Percentiles rank a stretch among this genome's conserved stretches.
These are phyloP conservation scores for Chytriomyces hyalinus DNA, from an alignment of 192 early-diverging fungal genomes.

Conservation along the genomic window DNA sequence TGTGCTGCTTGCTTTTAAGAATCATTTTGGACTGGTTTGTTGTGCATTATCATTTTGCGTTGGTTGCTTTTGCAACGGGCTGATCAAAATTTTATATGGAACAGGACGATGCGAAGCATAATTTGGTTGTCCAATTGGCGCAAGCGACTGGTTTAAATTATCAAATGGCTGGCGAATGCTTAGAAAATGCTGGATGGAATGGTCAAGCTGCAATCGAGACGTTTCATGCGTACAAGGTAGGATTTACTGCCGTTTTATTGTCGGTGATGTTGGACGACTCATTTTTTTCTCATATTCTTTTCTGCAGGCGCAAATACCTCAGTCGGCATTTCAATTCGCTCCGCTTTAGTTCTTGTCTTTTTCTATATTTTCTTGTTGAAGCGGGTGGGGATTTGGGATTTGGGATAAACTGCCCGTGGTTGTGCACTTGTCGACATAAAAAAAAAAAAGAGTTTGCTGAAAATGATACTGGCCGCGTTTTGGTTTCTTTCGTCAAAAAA, in stretches of 20 bases:
- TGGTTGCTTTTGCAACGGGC: background rate
- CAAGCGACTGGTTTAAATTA: slow-evolving; percentile 49
- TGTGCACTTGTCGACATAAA: no score
- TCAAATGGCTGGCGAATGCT: slow-evolving; percentile 43
- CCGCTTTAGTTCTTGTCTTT: slow-evolving; percentile 12
- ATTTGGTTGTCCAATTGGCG: slow-evolving; percentile 35
- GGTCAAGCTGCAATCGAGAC: slow-evolving; percentile 33
- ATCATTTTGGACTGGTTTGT: slow-evolving; percentile 36
- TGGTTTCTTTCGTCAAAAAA: no score
- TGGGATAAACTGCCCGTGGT: no score
- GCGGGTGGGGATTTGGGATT: no score
- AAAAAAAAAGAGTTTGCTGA: no score
- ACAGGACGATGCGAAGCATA: slow-evolving; percentile 42
- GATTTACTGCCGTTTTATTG: background rate
- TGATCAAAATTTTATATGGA: background rate
- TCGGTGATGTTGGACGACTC: background rate
- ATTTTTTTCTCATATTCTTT: background rate
- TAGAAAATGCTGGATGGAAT: slow-evolving; percentile 43
- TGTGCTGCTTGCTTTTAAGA: slow-evolving; percentile 27
- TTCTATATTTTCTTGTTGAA: background rate
- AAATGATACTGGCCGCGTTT: no score
- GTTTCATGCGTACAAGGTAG: slow-evolving; percentile 45
- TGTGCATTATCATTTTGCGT: background rate
- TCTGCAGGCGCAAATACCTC: slow-evolving; percentile 23
- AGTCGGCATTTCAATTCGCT: slow-evolving; percentile 15